Conservation (phyloP, 108 stramenopile genomes). For the Nitzschia putrida region DNA sequence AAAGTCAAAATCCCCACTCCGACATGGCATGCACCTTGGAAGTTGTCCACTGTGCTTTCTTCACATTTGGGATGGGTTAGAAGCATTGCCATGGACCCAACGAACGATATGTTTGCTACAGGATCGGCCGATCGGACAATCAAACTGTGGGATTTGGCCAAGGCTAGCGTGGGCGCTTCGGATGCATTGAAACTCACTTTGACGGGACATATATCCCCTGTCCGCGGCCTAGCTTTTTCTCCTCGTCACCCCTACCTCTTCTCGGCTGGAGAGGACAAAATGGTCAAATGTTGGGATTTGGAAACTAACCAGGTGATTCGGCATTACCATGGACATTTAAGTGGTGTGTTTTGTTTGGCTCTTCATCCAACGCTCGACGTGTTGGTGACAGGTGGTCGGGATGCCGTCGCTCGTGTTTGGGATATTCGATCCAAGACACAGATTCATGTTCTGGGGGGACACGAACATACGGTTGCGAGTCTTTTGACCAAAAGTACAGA, state of each 20-base stretch:
- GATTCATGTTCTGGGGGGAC: constrained; percentile 92
- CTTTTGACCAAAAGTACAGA: constrained; percentile 90
- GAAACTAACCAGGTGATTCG: constrained; percentile 99
- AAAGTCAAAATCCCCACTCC: constrained; percentile 86
- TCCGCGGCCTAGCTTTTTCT: constrained; percentile 94
- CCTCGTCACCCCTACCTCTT: constrained; percentile 96
- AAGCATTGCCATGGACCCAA: constrained; percentile 94
- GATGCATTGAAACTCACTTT: constrained; percentile 95
- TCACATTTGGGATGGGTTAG: constrained; percentile 99
- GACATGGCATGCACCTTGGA: constrained; percentile 99
- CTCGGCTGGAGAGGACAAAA: constrained; percentile 96
- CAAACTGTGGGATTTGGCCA: constrained; percentile 97
- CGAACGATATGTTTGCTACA: constrained; percentile 96
- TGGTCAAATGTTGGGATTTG: constrained; percentile 99
- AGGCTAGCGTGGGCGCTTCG: constrained; percentile 86
- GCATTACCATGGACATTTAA: constrained; percentile 98
- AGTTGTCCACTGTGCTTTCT: constrained; percentile 87
- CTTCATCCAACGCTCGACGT: constrained; percentile 98
- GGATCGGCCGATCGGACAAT: constrained; percentile 97
- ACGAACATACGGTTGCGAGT: constrained; percentile 91
- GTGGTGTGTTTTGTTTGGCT: constrained; percentile 90
- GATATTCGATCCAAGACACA: constrained; percentile 97
- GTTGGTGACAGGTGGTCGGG: constrained; percentile 97
- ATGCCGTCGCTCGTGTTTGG: constrained; percentile 98
- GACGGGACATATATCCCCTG: constrained; percentile 96